phyloP scores from a whole-genome alignment of 371 early-diverging fungal species.

The Rhizomucor pusillus region DNA sequence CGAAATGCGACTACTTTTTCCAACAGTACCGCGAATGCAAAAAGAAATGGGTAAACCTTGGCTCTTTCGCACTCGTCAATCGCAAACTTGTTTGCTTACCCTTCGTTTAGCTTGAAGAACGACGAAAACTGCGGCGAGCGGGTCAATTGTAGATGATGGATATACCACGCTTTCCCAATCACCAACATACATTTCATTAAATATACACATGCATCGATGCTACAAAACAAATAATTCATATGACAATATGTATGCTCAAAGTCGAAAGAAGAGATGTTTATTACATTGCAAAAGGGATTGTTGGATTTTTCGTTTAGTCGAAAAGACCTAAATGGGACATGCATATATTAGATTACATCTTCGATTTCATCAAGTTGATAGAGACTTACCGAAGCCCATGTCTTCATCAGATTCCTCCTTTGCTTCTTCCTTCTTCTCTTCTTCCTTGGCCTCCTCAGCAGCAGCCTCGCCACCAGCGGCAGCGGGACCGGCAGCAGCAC shows the following conservation, averaged over 20 bases:
- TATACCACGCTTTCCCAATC: neutral
- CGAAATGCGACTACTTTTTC: constrained; percentile 57
- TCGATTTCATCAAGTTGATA: neutral
- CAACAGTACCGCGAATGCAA: constrained; percentile 67
- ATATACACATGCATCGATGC: neutral
- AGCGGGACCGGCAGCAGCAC: constrained; percentile 61
- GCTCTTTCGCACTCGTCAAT: neutral
- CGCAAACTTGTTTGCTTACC: neutral
- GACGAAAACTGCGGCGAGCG: constrained; percentile 36
- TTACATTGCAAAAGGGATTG: constrained; percentile 6
- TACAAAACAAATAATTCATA: no score
- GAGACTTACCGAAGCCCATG: constrained; percentile 83
- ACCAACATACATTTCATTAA: no score
- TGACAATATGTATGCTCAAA: neutral
- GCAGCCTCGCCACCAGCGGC: constrained; percentile 51
- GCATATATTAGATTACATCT: neutral
- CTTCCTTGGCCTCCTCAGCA: constrained; percentile 61
- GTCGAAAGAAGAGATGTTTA: neutral
- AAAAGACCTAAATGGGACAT: constrained; percentile 63
- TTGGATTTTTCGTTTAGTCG: constrained; percentile 59
- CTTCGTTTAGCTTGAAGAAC: constrained; percentile 28
- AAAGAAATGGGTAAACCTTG: constrained; percentile 58
- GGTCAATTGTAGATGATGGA: constrained; percentile 27
- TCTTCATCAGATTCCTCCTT: constrained; percentile 91
- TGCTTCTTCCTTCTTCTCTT: constrained; percentile 70